These are phyloP conservation scores for Pyricularia sp. DNA, from an alignment of 2,329 filamentous ascomycete species.

Conservation along the genomic window DNA sequence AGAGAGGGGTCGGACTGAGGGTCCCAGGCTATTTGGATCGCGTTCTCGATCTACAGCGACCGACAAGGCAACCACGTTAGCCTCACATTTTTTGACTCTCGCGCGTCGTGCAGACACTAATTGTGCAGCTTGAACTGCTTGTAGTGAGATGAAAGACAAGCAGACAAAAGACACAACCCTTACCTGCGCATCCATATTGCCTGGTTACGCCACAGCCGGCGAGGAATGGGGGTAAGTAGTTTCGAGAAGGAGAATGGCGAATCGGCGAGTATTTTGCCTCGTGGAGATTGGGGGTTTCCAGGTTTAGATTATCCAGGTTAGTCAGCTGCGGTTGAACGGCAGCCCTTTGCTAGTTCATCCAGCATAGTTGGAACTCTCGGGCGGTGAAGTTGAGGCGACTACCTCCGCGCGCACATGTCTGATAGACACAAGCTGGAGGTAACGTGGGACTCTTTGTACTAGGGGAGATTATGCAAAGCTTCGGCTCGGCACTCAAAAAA, in stretches of 20 bases:
- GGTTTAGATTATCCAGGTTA: background rate
- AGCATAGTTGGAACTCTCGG: background rate
- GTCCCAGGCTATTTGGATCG: conserved; percentile 87
- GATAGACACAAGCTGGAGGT: background rate
- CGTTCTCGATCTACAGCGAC: conserved; percentile 64
- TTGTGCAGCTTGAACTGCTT: background rate
- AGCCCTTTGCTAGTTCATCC: conserved; percentile 2
- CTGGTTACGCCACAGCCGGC: background rate
- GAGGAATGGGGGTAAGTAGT: background rate
- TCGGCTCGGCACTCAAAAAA: background rate
- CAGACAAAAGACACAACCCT: background rate
- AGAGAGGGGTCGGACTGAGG: conserved; percentile 61
- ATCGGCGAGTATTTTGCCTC: background rate
- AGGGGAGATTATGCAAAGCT: background rate
- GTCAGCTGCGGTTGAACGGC: conserved; percentile 5
- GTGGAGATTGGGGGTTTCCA: background rate
- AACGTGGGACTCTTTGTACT: background rate
- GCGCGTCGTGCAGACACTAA: background rate
- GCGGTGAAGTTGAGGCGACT: background rate
- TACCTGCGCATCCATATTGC: conserved; percentile 3
- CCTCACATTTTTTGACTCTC: background rate
- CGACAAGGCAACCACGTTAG: background rate
- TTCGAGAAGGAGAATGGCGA: background rate
- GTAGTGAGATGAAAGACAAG: background rate
- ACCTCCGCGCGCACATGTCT: background rate